These are phyloP conservation scores for Solanum rostratum DNA, from an alignment of 257 asterid species.

Conservation along the genomic window DNA sequence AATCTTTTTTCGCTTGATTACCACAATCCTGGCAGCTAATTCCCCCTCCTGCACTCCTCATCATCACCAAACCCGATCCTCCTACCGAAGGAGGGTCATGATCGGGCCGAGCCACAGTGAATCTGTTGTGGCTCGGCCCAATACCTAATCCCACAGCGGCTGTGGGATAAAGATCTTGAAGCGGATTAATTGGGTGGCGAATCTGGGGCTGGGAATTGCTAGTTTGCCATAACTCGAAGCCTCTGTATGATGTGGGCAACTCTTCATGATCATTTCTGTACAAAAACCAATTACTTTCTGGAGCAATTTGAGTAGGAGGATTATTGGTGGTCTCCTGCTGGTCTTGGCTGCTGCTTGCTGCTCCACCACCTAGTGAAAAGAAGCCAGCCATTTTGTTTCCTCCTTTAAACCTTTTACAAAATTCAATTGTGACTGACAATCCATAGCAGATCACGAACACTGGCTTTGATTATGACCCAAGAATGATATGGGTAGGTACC, in stretches of 20 bases:
- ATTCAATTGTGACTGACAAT: slow-evolving; percentile 32
- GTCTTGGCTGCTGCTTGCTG: neutral
- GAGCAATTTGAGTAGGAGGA: slow-evolving; percentile 29
- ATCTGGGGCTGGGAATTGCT: slow-evolving; percentile 17
- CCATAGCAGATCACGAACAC: slow-evolving; percentile 40
- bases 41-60: slow-evolving; percentile 51
- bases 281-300: slow-evolving; percentile 59
- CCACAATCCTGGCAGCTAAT: slow-evolving; percentile 91
- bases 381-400: slow-evolving; percentile 57
- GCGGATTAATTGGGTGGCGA: slow-evolving; percentile 20
- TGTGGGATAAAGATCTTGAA: slow-evolving; percentile 53
- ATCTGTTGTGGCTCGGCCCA: slow-evolving; percentile 36
- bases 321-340: slow-evolving; percentile 19
- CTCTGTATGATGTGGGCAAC: slow-evolving; percentile 33
- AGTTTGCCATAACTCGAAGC: slow-evolving; percentile 75
- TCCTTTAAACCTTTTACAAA: slow-evolving; percentile 8
- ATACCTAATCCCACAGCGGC: slow-evolving; percentile 41
- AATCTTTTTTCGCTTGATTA: slow-evolving; percentile 80
- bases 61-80: slow-evolving; percentile 46
- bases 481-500: slow-evolving; percentile 20
- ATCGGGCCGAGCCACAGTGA: slow-evolving; percentile 23
- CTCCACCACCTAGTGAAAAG: slow-evolving; percentile 66
- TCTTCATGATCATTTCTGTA: slow-evolving; percentile 43
- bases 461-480: slow-evolving; percentile 25
- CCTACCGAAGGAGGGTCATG: slow-evolving; percentile 14